A percentile compares a stretch with the other conserved stretches of the same genome.
Evolutionary conservation across 345 rosid genomes (phyloP).

Genomic region (Salix exigua): DNA sequence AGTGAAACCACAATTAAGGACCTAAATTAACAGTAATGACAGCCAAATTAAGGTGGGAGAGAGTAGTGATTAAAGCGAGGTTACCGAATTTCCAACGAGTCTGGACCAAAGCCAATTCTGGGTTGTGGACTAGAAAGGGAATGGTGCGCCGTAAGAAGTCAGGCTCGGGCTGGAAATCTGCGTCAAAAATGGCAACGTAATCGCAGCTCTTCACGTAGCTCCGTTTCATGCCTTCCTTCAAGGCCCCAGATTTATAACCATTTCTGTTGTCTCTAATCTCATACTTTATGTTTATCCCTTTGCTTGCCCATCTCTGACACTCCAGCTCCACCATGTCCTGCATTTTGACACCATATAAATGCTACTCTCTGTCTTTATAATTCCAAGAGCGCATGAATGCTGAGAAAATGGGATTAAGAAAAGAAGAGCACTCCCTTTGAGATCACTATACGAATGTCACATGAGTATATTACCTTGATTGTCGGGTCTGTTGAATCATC

Average conservation of each 20-base stretch:
- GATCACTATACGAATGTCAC: not conserved
- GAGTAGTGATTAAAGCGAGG: conserved; percentile 6
- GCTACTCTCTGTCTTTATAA: not conserved
- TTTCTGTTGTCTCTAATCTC: conserved; percentile 79
- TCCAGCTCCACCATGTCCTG: conserved; percentile 86
- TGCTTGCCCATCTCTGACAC: conserved; percentile 93
- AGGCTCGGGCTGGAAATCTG: conserved; percentile 97
- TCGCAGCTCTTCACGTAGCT: conserved; percentile 82
- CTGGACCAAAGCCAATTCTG: conserved; percentile 75
- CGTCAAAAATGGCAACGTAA: conserved; percentile 86
- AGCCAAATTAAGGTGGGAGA: not conserved
- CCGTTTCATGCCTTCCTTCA: conserved; percentile 89
- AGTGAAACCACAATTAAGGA: conserved; percentile 1
- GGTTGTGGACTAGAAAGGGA: conserved; percentile 76
- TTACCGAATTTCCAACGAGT: conserved; percentile 98
- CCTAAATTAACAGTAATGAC: not conserved
- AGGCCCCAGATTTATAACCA: conserved; percentile 92
- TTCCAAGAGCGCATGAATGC: not conserved
- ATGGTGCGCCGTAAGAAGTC: conserved; percentile 83
- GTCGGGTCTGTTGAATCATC: conserved; percentile 92
- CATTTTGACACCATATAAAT: not conserved
- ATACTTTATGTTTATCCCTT: conserved; percentile 86
- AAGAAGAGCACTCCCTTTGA: not conserved
- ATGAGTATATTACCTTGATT: conserved; percentile 47
- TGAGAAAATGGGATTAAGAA: not conserved